Conservation (phyloP, 371 early-diverging fungal genomes). For the Mortierella sp. region DNA sequence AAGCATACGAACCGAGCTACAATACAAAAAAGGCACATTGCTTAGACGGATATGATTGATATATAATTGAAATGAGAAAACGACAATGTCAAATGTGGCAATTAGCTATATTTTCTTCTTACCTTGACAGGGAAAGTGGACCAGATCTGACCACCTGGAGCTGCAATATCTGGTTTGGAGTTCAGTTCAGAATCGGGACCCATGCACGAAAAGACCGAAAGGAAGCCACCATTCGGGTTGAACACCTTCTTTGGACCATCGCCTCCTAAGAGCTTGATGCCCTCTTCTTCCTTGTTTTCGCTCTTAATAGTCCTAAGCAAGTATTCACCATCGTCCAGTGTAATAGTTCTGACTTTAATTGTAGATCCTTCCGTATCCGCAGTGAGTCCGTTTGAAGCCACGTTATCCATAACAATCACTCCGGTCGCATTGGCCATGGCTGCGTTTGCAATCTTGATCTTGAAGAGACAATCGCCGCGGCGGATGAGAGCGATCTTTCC, state of each 20-base stretch:
- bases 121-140: conserved; percentile 72
- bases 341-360: conserved; percentile 40
- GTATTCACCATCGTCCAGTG: conserved; percentile 58
- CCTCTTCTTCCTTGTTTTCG: conserved; percentile 25
- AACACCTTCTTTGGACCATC: conserved; percentile 40
- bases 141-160: conserved; percentile 82
- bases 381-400: conserved; percentile 27
- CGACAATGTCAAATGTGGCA: background rate
- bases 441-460: conserved; percentile 66
- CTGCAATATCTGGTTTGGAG: conserved; percentile 79
- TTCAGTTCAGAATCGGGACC: conserved; percentile 80
- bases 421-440: conserved; percentile 74
- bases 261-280: conserved; percentile 32
- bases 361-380: conserved; percentile 58
- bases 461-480: conserved; percentile 74
- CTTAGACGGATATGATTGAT: background rate
- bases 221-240: conserved; percentile 62
- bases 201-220: conserved; percentile 72
- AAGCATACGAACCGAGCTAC: conserved; percentile 66
- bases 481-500: conserved; percentile 70
- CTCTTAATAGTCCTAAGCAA: conserved; percentile 30
- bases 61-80: too few relatives aligned
- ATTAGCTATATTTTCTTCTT: background rate
- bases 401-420: conserved; percentile 69
- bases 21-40: background rate